These are phyloP conservation scores for Isatis tinctoria DNA, from an alignment of 345 rosid species.

Conservation along the genomic window DNA sequence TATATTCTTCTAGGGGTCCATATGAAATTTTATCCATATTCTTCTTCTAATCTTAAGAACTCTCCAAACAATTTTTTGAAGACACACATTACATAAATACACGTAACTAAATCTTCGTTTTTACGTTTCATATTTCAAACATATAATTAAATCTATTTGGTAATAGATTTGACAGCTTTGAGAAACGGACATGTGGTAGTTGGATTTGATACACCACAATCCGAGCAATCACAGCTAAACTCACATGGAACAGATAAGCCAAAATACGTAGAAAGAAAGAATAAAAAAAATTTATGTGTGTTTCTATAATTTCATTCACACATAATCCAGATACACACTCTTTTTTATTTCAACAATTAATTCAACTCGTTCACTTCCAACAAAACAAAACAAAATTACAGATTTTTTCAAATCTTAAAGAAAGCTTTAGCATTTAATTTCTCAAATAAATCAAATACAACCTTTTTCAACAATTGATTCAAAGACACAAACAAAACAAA, in stretches of 20 bases:
- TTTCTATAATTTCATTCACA: neutral
- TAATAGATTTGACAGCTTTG: conserved; percentile 13
- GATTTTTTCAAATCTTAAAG: neutral
- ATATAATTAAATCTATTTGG: conserved; percentile 5
- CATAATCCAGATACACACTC: neutral
- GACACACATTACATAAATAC: neutral
- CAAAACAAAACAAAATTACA: neutral
- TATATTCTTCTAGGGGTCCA: conserved; percentile 8
- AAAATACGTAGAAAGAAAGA: neutral
- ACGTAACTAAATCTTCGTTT: neutral
- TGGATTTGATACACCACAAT: conserved; percentile 13
- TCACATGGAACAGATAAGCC: conserved; percentile 28
- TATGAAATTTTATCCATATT: neutral
- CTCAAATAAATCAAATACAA: conserved; percentile 21
- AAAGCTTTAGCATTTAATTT: neutral
- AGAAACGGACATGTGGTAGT: conserved; percentile 16
- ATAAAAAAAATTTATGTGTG: neutral
- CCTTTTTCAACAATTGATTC: conserved; percentile 5
- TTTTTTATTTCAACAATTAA: neutral
- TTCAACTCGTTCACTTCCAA: neutral
- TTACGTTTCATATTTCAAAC: neutral
- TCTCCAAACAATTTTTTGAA: neutral
- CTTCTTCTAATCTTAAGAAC: neutral
- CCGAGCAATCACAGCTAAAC: conserved; percentile 20
- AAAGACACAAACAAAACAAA: neutral